A percentile compares a stretch with the other conserved stretches of the same genome.
Evolutionary conservation across 2,329 filamentous ascomycete species (phyloP).

Genomic region (Apiospora phragmitis): DNA sequence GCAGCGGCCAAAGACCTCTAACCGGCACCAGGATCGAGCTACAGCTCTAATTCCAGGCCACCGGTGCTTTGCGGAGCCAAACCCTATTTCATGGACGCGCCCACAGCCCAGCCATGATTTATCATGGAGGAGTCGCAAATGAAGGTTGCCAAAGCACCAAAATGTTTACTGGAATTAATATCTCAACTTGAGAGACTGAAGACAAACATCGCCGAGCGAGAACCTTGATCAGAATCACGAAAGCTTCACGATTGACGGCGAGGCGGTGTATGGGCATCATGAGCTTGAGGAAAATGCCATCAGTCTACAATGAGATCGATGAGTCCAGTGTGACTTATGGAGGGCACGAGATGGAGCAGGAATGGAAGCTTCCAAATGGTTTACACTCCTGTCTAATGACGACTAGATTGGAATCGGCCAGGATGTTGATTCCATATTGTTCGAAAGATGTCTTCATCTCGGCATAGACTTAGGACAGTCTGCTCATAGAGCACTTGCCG

Average conservation of each 20-base stretch:
- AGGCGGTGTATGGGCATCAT: neutral
- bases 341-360: neutral
- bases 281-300: neutral
- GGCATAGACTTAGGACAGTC: neutral
- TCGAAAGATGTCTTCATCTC: neutral
- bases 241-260: neutral
- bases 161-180: neutral
- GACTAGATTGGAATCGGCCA: too few species aligned
- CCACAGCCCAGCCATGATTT: neutral
- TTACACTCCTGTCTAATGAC: neutral
- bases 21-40: neutral
- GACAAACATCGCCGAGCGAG: neutral
- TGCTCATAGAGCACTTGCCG: neutral
- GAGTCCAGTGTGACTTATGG: too few species aligned
- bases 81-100: neutral
- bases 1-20: too few species aligned
- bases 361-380: neutral
- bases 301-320: neutral
- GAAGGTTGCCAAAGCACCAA: too few species aligned
- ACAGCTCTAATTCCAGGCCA: neutral
- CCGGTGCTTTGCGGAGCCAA: neutral
- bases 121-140: neutral
- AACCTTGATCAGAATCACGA: neutral
- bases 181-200: neutral
- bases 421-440: neutral